These are phyloP conservation scores for Fusarium siculi DNA, from an alignment of 2,329 filamentous ascomycete species.

Conservation along the genomic window DNA sequence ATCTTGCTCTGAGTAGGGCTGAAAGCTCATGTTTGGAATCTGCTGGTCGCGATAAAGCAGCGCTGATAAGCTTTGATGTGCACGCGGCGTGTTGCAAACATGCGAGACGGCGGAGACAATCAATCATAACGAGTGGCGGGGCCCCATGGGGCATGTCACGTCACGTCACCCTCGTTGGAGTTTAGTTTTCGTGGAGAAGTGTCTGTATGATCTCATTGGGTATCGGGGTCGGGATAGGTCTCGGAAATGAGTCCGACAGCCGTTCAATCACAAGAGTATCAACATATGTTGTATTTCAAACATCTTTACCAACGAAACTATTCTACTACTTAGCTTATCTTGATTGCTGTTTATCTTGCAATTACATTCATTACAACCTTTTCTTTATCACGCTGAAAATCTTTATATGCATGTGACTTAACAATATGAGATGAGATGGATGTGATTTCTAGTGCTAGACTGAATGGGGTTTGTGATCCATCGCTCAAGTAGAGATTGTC, in stretches of 20 bases:
- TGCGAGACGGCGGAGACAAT: background rate
- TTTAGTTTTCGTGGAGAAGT: background rate
- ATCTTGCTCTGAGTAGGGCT: background rate
- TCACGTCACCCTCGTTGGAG: background rate
- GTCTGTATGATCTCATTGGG: background rate
- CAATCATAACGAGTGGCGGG: background rate
- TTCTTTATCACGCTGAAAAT: no score
- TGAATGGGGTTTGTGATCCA: background rate
- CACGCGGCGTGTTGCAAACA: background rate
- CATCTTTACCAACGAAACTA: no score
- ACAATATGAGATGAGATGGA: no score
- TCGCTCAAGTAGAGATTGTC: rapidly evolving
- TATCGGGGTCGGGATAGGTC: background rate
- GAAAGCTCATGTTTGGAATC: background rate
- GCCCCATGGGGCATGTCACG: background rate
- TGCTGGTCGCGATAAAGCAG: background rate
- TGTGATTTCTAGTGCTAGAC: no score
- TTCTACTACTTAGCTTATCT: no score
- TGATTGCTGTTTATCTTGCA: no score
- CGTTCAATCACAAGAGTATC: rapidly evolving
- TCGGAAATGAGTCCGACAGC: background rate
- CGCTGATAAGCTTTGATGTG: background rate
- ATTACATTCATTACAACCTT: no score
- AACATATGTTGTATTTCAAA: background rate
- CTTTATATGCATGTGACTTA: no score